phyloP scores from a whole-genome alignment of 1,284 basidiomycete genomes.

The Melampsora americana region DNA sequence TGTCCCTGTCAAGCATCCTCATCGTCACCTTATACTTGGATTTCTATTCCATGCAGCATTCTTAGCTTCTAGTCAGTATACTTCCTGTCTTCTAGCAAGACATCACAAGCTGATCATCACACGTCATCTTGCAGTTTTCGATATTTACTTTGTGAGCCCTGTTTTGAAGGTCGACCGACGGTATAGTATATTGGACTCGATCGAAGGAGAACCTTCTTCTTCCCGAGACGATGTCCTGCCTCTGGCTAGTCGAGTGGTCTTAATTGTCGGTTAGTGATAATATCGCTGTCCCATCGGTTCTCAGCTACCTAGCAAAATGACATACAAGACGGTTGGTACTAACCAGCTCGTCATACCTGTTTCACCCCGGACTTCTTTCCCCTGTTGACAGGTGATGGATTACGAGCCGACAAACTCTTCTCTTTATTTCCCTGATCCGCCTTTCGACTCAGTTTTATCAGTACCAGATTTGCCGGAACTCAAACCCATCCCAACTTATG shows the following conservation, averaged over 20 bases:
- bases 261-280: slow-evolving; percentile 67
- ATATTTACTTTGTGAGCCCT: slow-evolving; percentile 74
- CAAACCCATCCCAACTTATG: slow-evolving; percentile 3
- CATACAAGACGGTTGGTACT: neutral
- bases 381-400: slow-evolving; percentile 64
- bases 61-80: slow-evolving; percentile 60
- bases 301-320: neutral
- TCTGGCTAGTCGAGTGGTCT: slow-evolving; percentile 70
- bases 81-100: slow-evolving; percentile 50
- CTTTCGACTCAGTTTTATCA: slow-evolving; percentile 59
- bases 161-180: slow-evolving; percentile 49
- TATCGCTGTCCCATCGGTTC: neutral
- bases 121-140: slow-evolving; percentile 61
- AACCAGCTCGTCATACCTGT: neutral
- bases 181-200: slow-evolving; percentile 42
- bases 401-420: slow-evolving; percentile 77
- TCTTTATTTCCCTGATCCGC: slow-evolving; percentile 63
- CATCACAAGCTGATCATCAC: slow-evolving; percentile 12
- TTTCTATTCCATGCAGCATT: slow-evolving; percentile 71
- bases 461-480: slow-evolving; percentile 45
- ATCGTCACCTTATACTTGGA: slow-evolving; percentile 62
- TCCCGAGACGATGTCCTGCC: slow-evolving; percentile 59
- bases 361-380: neutral
- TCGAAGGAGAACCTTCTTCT: slow-evolving; percentile 67
- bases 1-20: too few relatives aligned